Percentiles rank a stretch among this genome's conserved stretches.
Conservation (phyloP, 2,329 filamentous ascomycete species). For the Neurospora sp. region DNA sequence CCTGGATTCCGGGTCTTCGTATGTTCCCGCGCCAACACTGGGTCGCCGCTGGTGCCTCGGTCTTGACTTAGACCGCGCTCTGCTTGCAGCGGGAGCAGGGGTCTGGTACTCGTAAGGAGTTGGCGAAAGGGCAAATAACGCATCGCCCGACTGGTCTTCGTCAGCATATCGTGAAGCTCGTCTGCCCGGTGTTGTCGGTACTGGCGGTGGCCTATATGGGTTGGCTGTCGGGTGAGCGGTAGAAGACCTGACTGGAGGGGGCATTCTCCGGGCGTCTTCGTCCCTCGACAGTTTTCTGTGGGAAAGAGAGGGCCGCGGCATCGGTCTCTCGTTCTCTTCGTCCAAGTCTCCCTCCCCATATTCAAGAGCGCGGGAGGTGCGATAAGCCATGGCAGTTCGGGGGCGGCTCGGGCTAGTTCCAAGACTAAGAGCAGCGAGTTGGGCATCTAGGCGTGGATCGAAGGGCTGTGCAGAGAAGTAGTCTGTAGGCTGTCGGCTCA, state of each 20-base stretch:
- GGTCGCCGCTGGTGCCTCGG: slow-evolving; percentile 16
- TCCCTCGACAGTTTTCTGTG: not conserved
- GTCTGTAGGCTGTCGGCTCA: slow-evolving; percentile 14
- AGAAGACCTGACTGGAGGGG: slow-evolving; percentile 33
- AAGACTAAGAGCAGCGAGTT: not conserved
- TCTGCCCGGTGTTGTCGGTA: slow-evolving; percentile 19
- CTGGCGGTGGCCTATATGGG: slow-evolving; percentile 21
- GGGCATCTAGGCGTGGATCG: slow-evolving; percentile 13
- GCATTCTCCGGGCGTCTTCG: slow-evolving; percentile 13
- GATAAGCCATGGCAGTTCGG: slow-evolving; percentile 29
- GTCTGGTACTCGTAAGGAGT: slow-evolving; percentile 22
- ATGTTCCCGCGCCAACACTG: slow-evolving; percentile 26
- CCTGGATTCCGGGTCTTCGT: slow-evolving; percentile 29
- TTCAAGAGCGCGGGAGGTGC: slow-evolving; percentile 18
- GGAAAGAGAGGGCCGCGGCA: slow-evolving; percentile 19
- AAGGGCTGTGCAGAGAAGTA: slow-evolving; percentile 15
- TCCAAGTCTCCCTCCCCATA: slow-evolving; percentile 30
- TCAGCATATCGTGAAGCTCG: slow-evolving; percentile 24
- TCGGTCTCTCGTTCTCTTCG: slow-evolving; percentile 33
- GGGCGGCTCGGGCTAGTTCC: slow-evolving; percentile 20
- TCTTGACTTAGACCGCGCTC: slow-evolving; percentile 9
- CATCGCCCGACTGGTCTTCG: slow-evolving; percentile 24
- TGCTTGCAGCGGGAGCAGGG: slow-evolving; percentile 21
- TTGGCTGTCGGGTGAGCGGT: slow-evolving; percentile 16
- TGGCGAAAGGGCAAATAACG: slow-evolving; percentile 26